Evolutionary conservation across 306 rosid species (phyloP), one percentile per base, ranked within the genome.

Genomic region (Nissolia schottii): DNA sequence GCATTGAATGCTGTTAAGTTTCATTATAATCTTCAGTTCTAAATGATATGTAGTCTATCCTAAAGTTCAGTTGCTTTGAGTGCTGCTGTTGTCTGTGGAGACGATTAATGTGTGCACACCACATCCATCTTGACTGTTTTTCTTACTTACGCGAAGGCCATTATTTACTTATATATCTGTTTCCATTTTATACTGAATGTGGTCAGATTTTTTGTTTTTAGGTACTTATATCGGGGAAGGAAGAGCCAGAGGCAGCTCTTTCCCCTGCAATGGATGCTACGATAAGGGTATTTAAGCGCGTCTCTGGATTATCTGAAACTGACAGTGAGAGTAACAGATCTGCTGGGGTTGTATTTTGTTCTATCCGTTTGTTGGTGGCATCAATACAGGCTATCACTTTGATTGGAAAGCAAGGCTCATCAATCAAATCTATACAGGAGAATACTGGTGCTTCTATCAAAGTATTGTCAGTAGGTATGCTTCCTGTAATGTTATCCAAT

Each of bases 251-350:
- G 50, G 80, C 80, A 27, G 64, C 86, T 59, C 82, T 88, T 49
- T 93, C 97, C 16, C 96, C 97, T 23, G 97, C 98, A 27, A 87
- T 90, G 96, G 92, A 93, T 74, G 98, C 96, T 45, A 96, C 82
- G 22, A 69, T 93, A 72, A 85, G 97, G 72, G 48, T 93, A 55
- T 90, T 90, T 80, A 88, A 88, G 78, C 93, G 93, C 20, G 83
- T 90, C 48, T 83, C 90, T 48, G 97, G 93, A 53, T 81, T 90
- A 53, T 77, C 93, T 2, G 98, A 92, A 78, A 71, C 75, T 59
- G 95, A 90, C 20, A 79, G 50, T 5, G 92, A 88, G n/a, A 49
- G 50, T 59, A 79, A 80, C 54, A 73, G 61, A 48, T 54, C 90
- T 75, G 65, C 85, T 63, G 90, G 85, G 58, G 81, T 28, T 67